Percentiles rank a stretch among this genome's conserved stretches.
Evolutionary conservation across 2,329 filamentous ascomycete species (phyloP).

Genomic region (Fusarium agapanthi): DNA sequence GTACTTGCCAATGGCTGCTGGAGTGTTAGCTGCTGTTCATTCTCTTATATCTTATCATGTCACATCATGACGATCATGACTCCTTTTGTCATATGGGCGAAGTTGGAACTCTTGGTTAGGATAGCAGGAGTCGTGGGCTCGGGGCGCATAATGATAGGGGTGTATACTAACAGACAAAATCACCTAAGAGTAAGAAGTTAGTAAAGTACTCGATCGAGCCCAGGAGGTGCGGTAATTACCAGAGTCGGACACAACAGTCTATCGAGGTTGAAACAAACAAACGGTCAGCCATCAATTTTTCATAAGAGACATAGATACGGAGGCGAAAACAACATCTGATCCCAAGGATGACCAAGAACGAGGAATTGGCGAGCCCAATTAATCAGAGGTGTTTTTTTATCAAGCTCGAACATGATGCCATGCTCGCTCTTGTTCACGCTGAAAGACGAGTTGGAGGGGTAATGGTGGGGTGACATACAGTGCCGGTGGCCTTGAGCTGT

Average conservation of each 20-base stretch:
- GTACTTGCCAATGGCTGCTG: conserved; percentile 94
- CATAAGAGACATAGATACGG: neutral
- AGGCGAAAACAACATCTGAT: neutral
- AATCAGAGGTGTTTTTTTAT: neutral
- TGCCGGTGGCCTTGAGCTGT: conserved; percentile 96
- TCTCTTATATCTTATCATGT: conserved; percentile 21
- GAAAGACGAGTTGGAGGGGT: conserved; percentile 44
- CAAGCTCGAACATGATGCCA: conserved; percentile 2
- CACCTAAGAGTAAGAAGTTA: conserved; percentile 60
- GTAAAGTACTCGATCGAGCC: conserved; percentile 34
- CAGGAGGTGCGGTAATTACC: conserved; percentile 65
- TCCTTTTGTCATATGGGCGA: neutral
- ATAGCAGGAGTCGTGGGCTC: conserved; percentile 2
- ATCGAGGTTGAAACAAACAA: conserved; percentile 33
- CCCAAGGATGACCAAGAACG: neutral
- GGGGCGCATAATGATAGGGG: conserved; percentile 10
- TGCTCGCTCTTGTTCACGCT: conserved; percentile 16
- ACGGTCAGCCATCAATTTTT: conserved; percentile 35
- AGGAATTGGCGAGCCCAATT: neutral
- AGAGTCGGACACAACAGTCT: conserved; percentile 97
- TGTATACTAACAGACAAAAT: conserved; percentile 76
- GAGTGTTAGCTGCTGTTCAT: conserved; percentile 36
- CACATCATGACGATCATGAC: conserved; percentile 16
- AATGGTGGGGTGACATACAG: conserved; percentile 70
- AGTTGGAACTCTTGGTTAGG: neutral